Conservation (phyloP, 352 stramenopile species). For the Globisporangium spinosum region DNA sequence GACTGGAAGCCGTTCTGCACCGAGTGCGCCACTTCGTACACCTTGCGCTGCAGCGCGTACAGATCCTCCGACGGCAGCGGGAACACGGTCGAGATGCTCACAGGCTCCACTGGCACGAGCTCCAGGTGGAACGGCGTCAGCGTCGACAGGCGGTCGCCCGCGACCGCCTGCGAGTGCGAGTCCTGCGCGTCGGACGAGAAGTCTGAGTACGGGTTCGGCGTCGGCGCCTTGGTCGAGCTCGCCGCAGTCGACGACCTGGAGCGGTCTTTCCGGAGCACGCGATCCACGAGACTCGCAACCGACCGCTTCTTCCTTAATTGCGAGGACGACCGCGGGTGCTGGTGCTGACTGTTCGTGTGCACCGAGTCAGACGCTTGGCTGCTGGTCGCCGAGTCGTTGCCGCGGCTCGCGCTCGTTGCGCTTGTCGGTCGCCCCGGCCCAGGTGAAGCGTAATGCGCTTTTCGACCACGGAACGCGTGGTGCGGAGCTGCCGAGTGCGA, state of each 20-base stretch:
- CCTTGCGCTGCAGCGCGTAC: conserved; percentile 45
- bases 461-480: neutral
- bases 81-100: conserved; percentile 52
- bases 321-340: conserved; percentile 9
- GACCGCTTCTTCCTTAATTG: conserved; percentile 21
- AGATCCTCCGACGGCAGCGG: conserved; percentile 47
- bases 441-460: conserved; percentile 7
- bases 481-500: conserved; percentile 12
- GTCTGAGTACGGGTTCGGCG: conserved; percentile 21
- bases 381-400: conserved; percentile 12
- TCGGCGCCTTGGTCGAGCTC: conserved; percentile 7
- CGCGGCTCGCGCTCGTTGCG: neutral
- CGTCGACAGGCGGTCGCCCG: conserved; percentile 14
- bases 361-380: conserved; percentile 17
- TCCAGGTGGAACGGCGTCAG: conserved; percentile 23
- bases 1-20: conserved; percentile 46
- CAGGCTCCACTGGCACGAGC: conserved; percentile 36
- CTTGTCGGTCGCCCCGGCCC: neutral
- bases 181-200: conserved; percentile 17
- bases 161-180: conserved; percentile 13
- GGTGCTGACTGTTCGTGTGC: conserved; percentile 5
- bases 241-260: conserved; percentile 9
- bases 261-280: conserved; percentile 19
- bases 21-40: conserved; percentile 47
- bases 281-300: conserved; percentile 16